These are phyloP conservation scores for Blakeslea trispora DNA, from an alignment of 371 early-diverging fungal species.

Conservation along the genomic window DNA sequence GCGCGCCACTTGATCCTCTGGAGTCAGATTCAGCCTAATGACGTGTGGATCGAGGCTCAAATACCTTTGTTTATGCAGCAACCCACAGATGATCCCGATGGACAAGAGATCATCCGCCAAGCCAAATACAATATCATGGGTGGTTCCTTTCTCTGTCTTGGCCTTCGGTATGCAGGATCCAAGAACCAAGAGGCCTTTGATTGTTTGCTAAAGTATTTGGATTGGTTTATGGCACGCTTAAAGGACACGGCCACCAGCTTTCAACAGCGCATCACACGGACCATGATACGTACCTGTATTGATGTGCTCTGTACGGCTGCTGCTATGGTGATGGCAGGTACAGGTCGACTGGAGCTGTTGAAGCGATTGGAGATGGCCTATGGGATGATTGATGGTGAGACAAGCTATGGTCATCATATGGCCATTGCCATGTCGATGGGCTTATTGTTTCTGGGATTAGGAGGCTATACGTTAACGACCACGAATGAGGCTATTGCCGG, in stretches of 20 bases:
- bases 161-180: constrained; percentile 82
- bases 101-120: constrained; percentile 47
- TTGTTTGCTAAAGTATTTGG: constrained; percentile 52
- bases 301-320: constrained; percentile 67
- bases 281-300: constrained; percentile 58
- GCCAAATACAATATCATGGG: constrained; percentile 66
- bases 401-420: constrained; percentile 82
- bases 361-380: constrained; percentile 59
- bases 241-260: constrained; percentile 42
- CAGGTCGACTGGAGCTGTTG: constrained; percentile 68
- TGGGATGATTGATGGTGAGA: constrained; percentile 43
- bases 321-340: constrained; percentile 83
- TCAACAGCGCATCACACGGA: constrained; percentile 60
- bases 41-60: constrained; percentile 68
- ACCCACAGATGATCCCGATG: constrained; percentile 30
- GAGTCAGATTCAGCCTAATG: constrained; percentile 30
- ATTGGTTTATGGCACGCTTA: constrained; percentile 48
- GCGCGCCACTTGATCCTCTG: constrained; percentile 47
- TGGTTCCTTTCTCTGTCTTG: constrained; percentile 82
- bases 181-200: constrained; percentile 53
- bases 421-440: constrained; percentile 85
- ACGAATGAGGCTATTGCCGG: constrained; percentile 71
- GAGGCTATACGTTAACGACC: constrained; percentile 73
- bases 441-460: constrained; percentile 79
- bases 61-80: constrained; percentile 64